phyloP scores from a whole-genome alignment of 1,139 yeast genomes.

The Magnusiomyces tetraspermus region DNA sequence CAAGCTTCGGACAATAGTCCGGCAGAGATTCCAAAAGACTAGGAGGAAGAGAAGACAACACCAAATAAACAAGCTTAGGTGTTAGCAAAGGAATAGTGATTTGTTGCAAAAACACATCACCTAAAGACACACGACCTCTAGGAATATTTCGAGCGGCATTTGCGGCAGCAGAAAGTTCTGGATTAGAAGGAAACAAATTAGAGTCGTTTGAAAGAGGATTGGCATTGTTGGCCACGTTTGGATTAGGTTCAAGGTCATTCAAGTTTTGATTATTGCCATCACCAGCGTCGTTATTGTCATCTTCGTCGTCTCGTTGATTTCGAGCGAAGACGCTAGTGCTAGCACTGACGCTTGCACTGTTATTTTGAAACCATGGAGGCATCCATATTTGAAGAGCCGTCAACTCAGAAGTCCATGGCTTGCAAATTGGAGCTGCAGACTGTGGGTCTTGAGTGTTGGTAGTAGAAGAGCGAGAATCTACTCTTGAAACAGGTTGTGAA shows the following conservation, averaged over 20 bases:
- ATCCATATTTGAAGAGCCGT: constrained; percentile 1
- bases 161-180: not conserved
- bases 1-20: not conserved
- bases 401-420: not conserved
- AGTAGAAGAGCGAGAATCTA: not conserved
- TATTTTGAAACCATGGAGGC: not conserved
- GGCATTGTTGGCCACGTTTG: not conserved
- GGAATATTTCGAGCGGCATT: not conserved
- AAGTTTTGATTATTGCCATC: not conserved
- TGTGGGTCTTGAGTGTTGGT: not conserved
- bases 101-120: not conserved
- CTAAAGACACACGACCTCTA: not conserved
- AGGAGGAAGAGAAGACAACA: not conserved
- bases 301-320: not conserved
- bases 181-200: not conserved
- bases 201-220: not conserved
- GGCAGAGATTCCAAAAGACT: not conserved
- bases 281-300: not conserved
- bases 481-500: not conserved
- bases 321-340: not conserved
- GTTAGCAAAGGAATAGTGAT: not conserved
- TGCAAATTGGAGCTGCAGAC: not conserved
- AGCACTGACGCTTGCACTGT: not conserved
- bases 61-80: not conserved
- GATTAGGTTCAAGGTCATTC: not conserved